Evolutionary conservation across 129 eudicot genomes (phyloP).

Genomic region (Artemisia argyi): DNA sequence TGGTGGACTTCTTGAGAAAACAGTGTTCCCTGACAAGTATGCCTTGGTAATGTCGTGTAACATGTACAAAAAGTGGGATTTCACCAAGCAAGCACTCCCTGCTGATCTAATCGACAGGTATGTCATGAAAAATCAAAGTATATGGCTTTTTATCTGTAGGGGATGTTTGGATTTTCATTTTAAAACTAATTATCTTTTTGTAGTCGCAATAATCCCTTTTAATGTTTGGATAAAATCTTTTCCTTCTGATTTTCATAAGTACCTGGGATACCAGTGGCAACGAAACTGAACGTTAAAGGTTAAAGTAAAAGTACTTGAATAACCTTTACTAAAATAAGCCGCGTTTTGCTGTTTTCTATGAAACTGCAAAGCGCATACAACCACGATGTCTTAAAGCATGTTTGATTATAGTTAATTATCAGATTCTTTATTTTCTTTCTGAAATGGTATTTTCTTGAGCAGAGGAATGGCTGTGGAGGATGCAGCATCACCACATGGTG

Average conservation of each 20-base stretch:
- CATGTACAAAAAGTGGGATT: conserved; percentile 65
- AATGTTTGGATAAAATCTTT: background rate
- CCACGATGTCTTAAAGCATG: too few relatives aligned
- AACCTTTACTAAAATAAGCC: too few relatives aligned
- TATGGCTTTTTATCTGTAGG: background rate
- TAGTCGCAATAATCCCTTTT: background rate
- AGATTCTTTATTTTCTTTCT: background rate
- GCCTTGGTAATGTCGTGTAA: conserved; percentile 52
- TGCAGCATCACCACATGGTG: conserved; percentile 49
- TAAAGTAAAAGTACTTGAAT: too few relatives aligned
- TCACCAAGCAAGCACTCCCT: conserved; percentile 80
- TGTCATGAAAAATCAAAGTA: background rate
- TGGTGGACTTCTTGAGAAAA: conserved; percentile 74
- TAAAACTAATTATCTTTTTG: background rate
- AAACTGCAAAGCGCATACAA: too few relatives aligned
- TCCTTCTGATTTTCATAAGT: too few relatives aligned
- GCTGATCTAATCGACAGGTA: conserved; percentile 77
- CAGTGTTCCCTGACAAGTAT: conserved; percentile 66
- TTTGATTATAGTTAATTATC: too few relatives aligned
- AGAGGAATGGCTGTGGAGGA: conserved; percentile 84
- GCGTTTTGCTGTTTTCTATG: too few relatives aligned
- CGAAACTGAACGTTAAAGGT: too few relatives aligned
- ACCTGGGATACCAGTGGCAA: too few relatives aligned
- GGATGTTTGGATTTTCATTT: background rate
- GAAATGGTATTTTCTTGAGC: conserved; percentile 4